Base-by-base conservation (phyloP, 352 stramenopile genomes). In the Phytophthora podocarpi region DNA sequence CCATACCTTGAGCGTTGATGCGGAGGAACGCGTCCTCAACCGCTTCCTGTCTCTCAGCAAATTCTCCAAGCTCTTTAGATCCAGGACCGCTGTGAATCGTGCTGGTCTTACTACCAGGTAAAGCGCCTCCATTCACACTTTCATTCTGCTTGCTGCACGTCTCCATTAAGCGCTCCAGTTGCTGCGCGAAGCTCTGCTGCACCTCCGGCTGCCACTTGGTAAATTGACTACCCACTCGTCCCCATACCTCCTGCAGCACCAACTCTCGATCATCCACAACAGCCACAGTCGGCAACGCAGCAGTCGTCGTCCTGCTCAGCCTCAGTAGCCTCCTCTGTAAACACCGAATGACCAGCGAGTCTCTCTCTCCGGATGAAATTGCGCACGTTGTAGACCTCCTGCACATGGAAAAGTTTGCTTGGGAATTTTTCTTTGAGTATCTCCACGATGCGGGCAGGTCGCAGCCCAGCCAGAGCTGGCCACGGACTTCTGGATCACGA, bases 331-430 rank as follows among this genome's bases (percentile, higher is more conserved):
- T n/a, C n/a, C n/a, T n/a, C n/a, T n/a, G n/a, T n/a, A n/a, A n/a
- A n/a, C n/a, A n/a, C n/a, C n/a, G n/a, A n/a, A n/a, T n/a, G n/a
- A n/a, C n/a, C n/a, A n/a, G n/a, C n/a, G n/a, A n/a, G n/a, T n/a
- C n/a, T n/a, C n/a, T 86, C 76, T 15, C 60, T 61, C 0, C 68
- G 67, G 26, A 85, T 80, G 41, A 66, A 74, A 51, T 78, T 82
- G 43, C 73, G 73, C 31, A 58, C 49, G 54, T 86, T 83, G 70
- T 83, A 86, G 28, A 86, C 76, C 53, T 81, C 76, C 49, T 78
- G 73, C 34, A 81, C 68, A 36, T 77, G 78, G 35, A 85, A 56
- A n/a, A 59, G 63, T 27, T 78, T 77, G 36, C 73, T 59, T 5
- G 76, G 76, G 48, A 82, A 78, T 16, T 49, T 20, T 26, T 72